Percentiles rank a stretch among this genome's conserved stretches.
phyloP scores from a whole-genome alignment of 805 yeast species.

The Candida stauntonica region DNA sequence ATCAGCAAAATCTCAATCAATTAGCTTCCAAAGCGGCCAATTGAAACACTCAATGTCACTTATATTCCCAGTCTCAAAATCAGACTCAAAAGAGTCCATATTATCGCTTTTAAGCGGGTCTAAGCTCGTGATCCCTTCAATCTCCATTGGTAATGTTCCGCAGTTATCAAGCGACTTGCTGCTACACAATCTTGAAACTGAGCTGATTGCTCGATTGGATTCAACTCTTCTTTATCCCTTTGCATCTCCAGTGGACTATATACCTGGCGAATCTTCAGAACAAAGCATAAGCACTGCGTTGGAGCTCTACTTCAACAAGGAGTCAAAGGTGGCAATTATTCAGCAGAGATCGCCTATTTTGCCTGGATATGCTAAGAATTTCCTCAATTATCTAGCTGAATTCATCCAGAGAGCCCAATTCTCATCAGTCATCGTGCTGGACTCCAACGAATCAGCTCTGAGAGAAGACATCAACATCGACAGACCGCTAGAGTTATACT shows the following conservation, averaged over 20 bases:
- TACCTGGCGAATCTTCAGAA: constrained; percentile 10
- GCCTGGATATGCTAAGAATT: constrained; percentile 52
- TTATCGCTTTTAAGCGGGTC: constrained; percentile 24
- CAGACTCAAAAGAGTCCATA: neutral
- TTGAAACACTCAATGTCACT: neutral
- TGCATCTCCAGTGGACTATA: constrained; percentile 69
- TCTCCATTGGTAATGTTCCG: constrained; percentile 87
- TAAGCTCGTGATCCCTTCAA: constrained; percentile 67
- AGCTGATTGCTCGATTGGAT: constrained; percentile 52
- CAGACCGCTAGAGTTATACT: constrained; percentile 17
- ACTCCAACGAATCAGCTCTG: constrained; percentile 69
- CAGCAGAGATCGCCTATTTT: constrained; percentile 84
- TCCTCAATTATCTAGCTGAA: constrained; percentile 50
- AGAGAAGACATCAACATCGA: constrained; percentile 18
- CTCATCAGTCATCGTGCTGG: constrained; percentile 49
- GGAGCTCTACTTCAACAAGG: constrained; percentile 53
- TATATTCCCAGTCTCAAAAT: constrained; percentile 1
- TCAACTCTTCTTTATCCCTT: constrained; percentile 71
- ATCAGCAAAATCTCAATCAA: no score
- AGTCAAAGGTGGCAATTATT: constrained; percentile 46
- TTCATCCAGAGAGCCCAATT: constrained; percentile 41
- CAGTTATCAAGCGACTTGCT: constrained; percentile 76
- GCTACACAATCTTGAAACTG: constrained; percentile 54
- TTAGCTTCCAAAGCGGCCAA: neutral
- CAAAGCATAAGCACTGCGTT: constrained; percentile 58